Percentiles rank a stretch among this genome's conserved stretches.
phyloP scores from a whole-genome alignment of 2,329 filamentous ascomycete species.

The Cladosporium sp. region DNA sequence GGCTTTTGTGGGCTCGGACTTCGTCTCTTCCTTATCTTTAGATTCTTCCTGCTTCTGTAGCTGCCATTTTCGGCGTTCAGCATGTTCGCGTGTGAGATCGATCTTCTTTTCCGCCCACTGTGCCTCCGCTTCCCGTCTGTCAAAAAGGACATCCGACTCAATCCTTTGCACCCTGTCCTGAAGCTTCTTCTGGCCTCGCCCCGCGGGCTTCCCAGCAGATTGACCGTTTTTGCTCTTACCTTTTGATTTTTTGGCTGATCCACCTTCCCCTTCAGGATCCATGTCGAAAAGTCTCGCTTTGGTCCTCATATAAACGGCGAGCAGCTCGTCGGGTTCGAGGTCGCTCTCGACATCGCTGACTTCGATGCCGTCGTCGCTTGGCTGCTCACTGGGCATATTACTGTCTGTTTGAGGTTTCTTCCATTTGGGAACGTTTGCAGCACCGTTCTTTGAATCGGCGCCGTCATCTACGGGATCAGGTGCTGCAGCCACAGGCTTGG shows the following conservation, averaged over 20 bases:
- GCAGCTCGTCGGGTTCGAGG: slow-evolving; percentile 46
- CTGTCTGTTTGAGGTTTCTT: neutral
- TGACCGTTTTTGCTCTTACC: slow-evolving; percentile 18
- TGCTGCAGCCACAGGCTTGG: slow-evolving; percentile 15
- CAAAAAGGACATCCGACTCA: slow-evolving; percentile 58
- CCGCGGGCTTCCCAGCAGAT: slow-evolving; percentile 22
- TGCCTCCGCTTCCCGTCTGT: slow-evolving; percentile 42
- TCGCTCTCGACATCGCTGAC: slow-evolving; percentile 50
- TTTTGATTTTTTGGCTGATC: slow-evolving; percentile 33
- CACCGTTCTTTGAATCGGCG: slow-evolving; percentile 12
- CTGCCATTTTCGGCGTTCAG: slow-evolving; percentile 30
- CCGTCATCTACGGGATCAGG: slow-evolving; percentile 3
- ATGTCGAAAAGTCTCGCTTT: slow-evolving; percentile 53
- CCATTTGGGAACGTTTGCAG: slow-evolving; percentile 6
- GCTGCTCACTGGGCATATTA: neutral
- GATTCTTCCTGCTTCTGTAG: slow-evolving; percentile 18
- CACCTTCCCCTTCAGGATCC: slow-evolving; percentile 31
- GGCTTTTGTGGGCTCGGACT: neutral
- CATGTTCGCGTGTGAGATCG: slow-evolving; percentile 38
- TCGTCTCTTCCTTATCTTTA: neutral
- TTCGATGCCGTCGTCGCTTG: slow-evolving; percentile 29
- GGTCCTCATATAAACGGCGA: slow-evolving; percentile 72
- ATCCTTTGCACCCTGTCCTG: slow-evolving; percentile 72
- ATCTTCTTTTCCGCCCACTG: slow-evolving; percentile 43
- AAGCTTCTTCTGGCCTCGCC: slow-evolving; percentile 58